Percentiles rank a stretch among this genome's conserved stretches.
Conservation (phyloP, 805 yeast genomes). For the Ogataea chonburiensis region DNA sequence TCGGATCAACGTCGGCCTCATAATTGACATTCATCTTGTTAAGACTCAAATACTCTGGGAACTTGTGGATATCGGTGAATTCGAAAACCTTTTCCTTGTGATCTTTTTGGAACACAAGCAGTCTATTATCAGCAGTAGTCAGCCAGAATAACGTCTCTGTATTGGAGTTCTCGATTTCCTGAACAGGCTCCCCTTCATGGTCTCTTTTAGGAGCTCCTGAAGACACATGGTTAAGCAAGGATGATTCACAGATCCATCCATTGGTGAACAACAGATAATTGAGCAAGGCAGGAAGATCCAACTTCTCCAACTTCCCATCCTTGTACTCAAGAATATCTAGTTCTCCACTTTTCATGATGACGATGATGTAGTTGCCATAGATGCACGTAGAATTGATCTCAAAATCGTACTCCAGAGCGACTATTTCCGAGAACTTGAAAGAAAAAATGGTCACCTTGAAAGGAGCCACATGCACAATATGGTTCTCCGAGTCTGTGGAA, state of each 20-base stretch:
- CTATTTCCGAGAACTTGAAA: slow-evolving; percentile 52
- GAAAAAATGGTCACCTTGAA: slow-evolving; percentile 63
- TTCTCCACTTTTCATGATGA: slow-evolving; percentile 70
- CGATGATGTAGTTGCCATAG: slow-evolving; percentile 59
- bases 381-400: slow-evolving; percentile 65
- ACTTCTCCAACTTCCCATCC: slow-evolving; percentile 26
- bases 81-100: slow-evolving; percentile 54
- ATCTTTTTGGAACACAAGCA: slow-evolving; percentile 60
- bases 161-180: slow-evolving; percentile 22
- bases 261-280: slow-evolving; percentile 55
- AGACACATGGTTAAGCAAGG: slow-evolving; percentile 43
- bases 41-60: slow-evolving; percentile 43
- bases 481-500: slow-evolving; percentile 38
- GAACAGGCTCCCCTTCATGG: slow-evolving; percentile 23
- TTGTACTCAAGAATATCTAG: slow-evolving; percentile 52
- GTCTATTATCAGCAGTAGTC: slow-evolving; percentile 75
- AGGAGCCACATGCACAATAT: slow-evolving; percentile 73
- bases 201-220: slow-evolving; percentile 30
- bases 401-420: slow-evolving; percentile 52
- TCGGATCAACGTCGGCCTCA: slow-evolving; percentile 65
- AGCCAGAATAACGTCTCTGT: slow-evolving; percentile 53
- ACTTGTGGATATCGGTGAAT: slow-evolving; percentile 47
- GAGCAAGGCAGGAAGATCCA: slow-evolving; percentile 36
- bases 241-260: slow-evolving; percentile 59
- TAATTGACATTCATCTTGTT: slow-evolving; percentile 48